A percentile compares a stretch with the other conserved stretches of the same genome.
phyloP scores from a whole-genome alignment of 2,329 filamentous ascomycete species.

The Ceratocystis albifundus region DNA sequence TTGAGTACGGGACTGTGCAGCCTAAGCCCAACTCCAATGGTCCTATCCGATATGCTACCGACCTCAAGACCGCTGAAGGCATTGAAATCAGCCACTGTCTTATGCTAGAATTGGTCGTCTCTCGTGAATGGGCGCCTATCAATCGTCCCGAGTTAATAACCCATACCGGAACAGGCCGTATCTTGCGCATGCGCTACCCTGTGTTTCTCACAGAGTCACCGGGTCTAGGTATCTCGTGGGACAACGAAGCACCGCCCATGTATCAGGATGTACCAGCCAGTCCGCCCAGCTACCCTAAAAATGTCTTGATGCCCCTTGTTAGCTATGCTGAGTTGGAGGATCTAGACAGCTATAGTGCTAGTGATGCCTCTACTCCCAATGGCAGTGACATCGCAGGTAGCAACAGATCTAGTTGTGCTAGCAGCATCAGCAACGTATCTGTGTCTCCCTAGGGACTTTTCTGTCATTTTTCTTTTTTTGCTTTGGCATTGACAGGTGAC shows the following conservation, averaged over 20 bases:
- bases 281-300: conserved; percentile 55
- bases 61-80: conserved; percentile 61
- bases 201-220: conserved; percentile 69
- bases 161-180: conserved; percentile 79
- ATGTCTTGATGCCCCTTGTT: conserved; percentile 13
- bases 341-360: conserved; percentile 15
- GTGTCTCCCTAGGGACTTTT: neutral
- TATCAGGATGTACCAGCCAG: conserved; percentile 88
- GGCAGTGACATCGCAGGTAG: neutral
- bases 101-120: conserved; percentile 85
- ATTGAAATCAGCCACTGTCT: conserved; percentile 74
- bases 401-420: conserved; percentile 16
- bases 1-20: conserved; percentile 58
- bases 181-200: conserved; percentile 84
- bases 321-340: conserved; percentile 21
- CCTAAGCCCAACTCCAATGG: conserved; percentile 17
- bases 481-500: neutral
- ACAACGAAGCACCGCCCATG: conserved; percentile 85
- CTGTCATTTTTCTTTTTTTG: neutral
- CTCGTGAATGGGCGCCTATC: conserved; percentile 73
- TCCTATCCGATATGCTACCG: conserved; percentile 54
- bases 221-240: conserved; percentile 88
- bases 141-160: conserved; percentile 57
- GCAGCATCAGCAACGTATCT: conserved; percentile 18
- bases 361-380: neutral